Percentiles rank a stretch among this genome's conserved stretches.
phyloP scores from a whole-genome alignment of 2,329 filamentous ascomycete species.

The Claviceps monticola region DNA sequence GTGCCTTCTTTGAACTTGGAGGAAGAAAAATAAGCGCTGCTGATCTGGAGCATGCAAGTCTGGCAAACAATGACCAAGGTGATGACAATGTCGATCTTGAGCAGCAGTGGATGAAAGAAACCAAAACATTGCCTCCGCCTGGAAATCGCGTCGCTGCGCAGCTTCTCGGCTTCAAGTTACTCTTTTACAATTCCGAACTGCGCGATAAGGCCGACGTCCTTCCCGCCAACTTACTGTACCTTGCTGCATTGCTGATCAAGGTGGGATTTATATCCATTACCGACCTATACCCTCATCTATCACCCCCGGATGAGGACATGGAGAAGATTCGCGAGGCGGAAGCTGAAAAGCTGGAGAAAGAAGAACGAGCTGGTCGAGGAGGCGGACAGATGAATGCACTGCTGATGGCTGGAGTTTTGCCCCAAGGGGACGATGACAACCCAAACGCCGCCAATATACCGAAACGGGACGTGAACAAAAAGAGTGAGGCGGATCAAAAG shows the following conservation, averaged over 20 bases:
- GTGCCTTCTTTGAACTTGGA: slow-evolving; percentile 83
- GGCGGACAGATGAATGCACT: slow-evolving; percentile 69
- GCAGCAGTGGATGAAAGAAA: slow-evolving; percentile 64
- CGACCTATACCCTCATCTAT: slow-evolving; percentile 85
- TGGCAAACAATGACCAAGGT: slow-evolving; percentile 22
- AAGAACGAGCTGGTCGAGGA: slow-evolving; percentile 58
- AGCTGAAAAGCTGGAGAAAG: slow-evolving; percentile 62
- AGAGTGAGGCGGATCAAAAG: slow-evolving; percentile 40
- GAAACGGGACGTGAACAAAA: slow-evolving; percentile 37
- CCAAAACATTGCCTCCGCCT: slow-evolving; percentile 65
- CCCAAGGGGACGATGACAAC: slow-evolving; percentile 56
- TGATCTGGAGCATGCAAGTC: slow-evolving; percentile 33
- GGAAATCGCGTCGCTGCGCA: slow-evolving; percentile 91
- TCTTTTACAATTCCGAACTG: slow-evolving; percentile 77
- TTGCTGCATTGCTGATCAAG: slow-evolving; percentile 87
- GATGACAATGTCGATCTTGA: slow-evolving; percentile 41
- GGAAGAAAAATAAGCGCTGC: slow-evolving; percentile 51
- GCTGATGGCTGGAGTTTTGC: slow-evolving; percentile 70
- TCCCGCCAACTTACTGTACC: slow-evolving; percentile 83
- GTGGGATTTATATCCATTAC: slow-evolving; percentile 88
- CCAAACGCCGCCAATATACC: slow-evolving; percentile 25
- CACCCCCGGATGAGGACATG: slow-evolving; percentile 77
- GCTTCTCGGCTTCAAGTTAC: slow-evolving; percentile 89
- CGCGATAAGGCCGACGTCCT: slow-evolving; percentile 63
- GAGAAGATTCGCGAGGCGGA: slow-evolving; percentile 54